Evolutionary conservation across 2,329 filamentous ascomycete genomes (phyloP).

Genomic region (Epicoccum sorghinum): DNA sequence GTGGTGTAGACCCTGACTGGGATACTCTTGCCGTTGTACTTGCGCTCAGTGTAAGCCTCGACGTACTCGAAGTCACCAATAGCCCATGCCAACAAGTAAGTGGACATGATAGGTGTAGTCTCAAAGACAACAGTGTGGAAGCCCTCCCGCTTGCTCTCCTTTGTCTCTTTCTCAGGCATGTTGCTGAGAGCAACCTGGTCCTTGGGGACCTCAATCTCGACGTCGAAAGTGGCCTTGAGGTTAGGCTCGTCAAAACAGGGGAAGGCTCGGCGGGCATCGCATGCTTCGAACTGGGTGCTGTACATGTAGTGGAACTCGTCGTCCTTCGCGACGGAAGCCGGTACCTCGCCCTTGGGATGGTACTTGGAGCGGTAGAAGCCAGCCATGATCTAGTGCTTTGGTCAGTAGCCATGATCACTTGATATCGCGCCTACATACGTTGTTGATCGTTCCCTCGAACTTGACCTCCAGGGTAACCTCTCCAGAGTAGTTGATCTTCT

Average conservation of each 20-base stretch:
- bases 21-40: slow-evolving; percentile 88
- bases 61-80: slow-evolving; percentile 97
- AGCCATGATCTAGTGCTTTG: slow-evolving; percentile 65
- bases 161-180: slow-evolving; percentile 83
- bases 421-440: slow-evolving; percentile 53
- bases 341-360: slow-evolving; percentile 75
- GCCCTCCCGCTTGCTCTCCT: slow-evolving; percentile 72
- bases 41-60: slow-evolving; percentile 85
- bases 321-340: slow-evolving; percentile 78
- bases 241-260: slow-evolving; percentile 99
- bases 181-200: slow-evolving; percentile 91
- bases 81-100: slow-evolving; percentile 94
- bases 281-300: slow-evolving; percentile 97
- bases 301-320: slow-evolving; percentile 71
- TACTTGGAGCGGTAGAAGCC: slow-evolving; percentile 96
- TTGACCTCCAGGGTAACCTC: slow-evolving; percentile 71
- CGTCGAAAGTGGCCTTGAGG: slow-evolving; percentile 93
- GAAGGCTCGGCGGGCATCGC: slow-evolving; percentile 92
- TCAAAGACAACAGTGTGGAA: slow-evolving; percentile 87
- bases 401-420: neutral
- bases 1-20: slow-evolving; percentile 97
- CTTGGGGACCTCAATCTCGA: slow-evolving; percentile 87
- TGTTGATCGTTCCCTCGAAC: slow-evolving; percentile 84
- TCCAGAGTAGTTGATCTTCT: slow-evolving; percentile 70
- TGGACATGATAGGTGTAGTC: slow-evolving; percentile 92